These are phyloP conservation scores for Eucalyptus tenuipes DNA, from an alignment of 345 rosid species.

Conservation along the genomic window DNA sequence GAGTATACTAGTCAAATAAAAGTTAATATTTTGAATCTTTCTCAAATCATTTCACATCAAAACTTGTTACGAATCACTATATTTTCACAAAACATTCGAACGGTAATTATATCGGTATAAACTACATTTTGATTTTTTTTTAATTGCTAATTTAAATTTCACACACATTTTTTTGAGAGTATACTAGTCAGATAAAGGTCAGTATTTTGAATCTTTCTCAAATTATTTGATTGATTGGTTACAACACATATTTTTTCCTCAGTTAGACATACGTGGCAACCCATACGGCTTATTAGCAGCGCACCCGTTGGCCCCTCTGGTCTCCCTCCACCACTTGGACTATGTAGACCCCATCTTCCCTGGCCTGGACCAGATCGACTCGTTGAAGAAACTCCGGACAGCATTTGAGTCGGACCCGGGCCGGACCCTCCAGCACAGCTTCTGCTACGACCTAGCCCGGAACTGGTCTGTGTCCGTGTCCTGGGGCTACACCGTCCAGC, in stretches of 20 bases:
- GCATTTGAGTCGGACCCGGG: constrained; percentile 50
- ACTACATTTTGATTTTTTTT: background rate
- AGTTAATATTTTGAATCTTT: background rate
- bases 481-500: constrained; percentile 78
- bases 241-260: background rate
- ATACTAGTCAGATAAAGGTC: background rate
- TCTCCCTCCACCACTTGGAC: constrained; percentile 82
- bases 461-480: constrained; percentile 73
- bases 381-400: constrained; percentile 33
- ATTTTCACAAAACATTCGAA: background rate
- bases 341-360: constrained; percentile 58
- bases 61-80: background rate
- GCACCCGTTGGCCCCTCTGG: constrained; percentile 79
- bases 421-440: constrained; percentile 63
- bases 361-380: constrained; percentile 14
- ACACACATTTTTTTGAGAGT: background rate
- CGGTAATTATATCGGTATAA: background rate
- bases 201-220: background rate
- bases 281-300: constrained; percentile 76
- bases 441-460: constrained; percentile 50
- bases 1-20: background rate
- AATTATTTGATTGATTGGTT: background rate
- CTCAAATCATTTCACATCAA: background rate
- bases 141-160: background rate
- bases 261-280: constrained; percentile 74